Evolutionary conservation across 2,329 filamentous ascomycete genomes (phyloP).

Genomic region (Cercospora nicotianae): DNA sequence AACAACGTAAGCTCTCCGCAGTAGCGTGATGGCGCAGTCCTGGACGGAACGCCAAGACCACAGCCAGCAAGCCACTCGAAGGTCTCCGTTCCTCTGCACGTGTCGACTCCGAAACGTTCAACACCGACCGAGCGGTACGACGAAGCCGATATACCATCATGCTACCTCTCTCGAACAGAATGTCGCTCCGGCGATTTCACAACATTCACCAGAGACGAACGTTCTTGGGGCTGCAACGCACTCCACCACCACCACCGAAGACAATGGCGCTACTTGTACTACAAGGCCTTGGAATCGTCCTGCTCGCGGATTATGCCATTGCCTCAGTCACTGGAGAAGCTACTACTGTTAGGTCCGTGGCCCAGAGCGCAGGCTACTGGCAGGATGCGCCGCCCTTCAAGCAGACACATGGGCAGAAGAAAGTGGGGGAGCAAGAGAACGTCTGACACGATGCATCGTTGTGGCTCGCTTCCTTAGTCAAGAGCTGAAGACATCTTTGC

Average conservation of each 20-base stretch:
- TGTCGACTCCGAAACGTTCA: constrained; percentile 5
- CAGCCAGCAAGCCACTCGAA: constrained; percentile 1
- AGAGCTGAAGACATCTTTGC: neutral
- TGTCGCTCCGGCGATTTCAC: neutral
- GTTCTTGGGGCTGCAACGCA: constrained; percentile 36
- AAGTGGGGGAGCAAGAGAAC: neutral
- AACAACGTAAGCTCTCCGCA: constrained; percentile 4
- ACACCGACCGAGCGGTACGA: neutral
- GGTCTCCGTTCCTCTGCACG: neutral
- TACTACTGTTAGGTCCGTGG: constrained; percentile 31
- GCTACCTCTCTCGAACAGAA: constrained; percentile 2
- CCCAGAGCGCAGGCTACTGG: constrained; percentile 35
- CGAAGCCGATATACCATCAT: constrained; percentile 1
- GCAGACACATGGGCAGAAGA: constrained; percentile 21
- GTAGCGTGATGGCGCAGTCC: constrained; percentile 6
- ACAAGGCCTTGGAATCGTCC: constrained; percentile 38
- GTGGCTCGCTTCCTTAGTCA: neutral
- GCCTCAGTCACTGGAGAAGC: constrained; percentile 26
- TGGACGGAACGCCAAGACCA: neutral
- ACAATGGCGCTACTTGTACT: constrained; percentile 38
- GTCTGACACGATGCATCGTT: neutral
- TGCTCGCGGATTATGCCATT: constrained; percentile 34
- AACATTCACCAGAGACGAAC: constrained; percentile 28
- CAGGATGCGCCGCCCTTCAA: constrained; percentile 28
- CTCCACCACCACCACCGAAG: constrained; percentile 33